Evolutionary conservation across 495 filamentous ascomycete genomes (phyloP).

Genomic region (Trichocladium uniseriatum): DNA sequence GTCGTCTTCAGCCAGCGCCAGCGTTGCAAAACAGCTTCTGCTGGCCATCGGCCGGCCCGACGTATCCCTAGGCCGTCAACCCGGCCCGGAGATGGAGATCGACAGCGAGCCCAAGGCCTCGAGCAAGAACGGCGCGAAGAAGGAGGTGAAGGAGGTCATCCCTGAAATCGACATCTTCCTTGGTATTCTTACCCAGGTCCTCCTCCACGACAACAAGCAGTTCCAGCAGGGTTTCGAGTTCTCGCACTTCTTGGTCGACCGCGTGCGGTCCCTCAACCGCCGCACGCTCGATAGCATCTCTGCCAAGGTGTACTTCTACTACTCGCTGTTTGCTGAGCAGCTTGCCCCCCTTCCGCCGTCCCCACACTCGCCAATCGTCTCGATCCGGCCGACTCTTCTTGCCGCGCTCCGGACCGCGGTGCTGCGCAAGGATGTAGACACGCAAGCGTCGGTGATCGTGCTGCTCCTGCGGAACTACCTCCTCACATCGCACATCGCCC

Average conservation of each 20-base stretch:
- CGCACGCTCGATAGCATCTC: conserved; percentile 88
- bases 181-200: conserved; percentile 79
- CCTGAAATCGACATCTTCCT: conserved; percentile 91
- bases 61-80: conserved; percentile 46
- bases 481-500: conserved; percentile 88
- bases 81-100: conserved; percentile 64
- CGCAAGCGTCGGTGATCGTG: conserved; percentile 88
- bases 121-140: conserved; percentile 42
- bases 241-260: conserved; percentile 69
- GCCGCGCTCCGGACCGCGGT: conserved; percentile 87
- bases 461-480: conserved; percentile 94
- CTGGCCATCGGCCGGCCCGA: conserved; percentile 54
- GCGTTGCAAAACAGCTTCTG: conserved; percentile 60
- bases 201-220: conserved; percentile 74
- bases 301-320: conserved; percentile 96
- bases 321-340: conserved; percentile 86
- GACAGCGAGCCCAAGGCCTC: conserved; percentile 51
- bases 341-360: conserved; percentile 78
- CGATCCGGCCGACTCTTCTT: conserved; percentile 77
- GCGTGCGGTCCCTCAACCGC: conserved; percentile 80
- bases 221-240: conserved; percentile 73
- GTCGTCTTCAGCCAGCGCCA: conserved; percentile 43
- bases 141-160: conserved; percentile 62
- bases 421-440: conserved; percentile 90
- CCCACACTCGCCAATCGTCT: conserved; percentile 69